These are phyloP conservation scores for Leccinum pachyderme DNA, from an alignment of 1,284 basidiomycete genomes.

Conservation along the genomic window DNA sequence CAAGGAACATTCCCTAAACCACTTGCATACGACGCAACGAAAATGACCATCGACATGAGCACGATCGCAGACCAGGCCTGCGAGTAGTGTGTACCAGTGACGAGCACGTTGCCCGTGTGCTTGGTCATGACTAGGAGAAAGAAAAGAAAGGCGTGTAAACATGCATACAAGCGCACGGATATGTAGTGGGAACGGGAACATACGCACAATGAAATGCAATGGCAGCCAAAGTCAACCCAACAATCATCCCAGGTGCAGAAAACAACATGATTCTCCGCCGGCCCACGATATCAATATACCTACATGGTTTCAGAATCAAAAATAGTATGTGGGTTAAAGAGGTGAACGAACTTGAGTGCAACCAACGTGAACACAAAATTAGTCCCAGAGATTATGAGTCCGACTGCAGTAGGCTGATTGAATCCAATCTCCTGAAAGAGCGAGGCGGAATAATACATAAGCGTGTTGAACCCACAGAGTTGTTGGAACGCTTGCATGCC, in stretches of 20 bases:
- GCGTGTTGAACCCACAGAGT: conserved; percentile 73
- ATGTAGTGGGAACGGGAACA: neutral
- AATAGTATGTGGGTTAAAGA: neutral
- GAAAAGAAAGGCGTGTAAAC: neutral
- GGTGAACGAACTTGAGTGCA: conserved; percentile 52
- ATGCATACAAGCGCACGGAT: neutral
- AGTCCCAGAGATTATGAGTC: conserved; percentile 74
- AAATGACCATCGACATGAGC: conserved; percentile 78
- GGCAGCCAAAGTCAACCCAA: conserved; percentile 69
- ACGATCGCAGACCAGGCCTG: conserved; percentile 66
- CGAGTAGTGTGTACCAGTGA: conserved; percentile 64
- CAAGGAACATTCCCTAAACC: conserved; percentile 80
- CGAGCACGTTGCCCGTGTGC: conserved; percentile 63
- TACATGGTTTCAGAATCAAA: neutral
- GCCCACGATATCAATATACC: conserved; percentile 77
- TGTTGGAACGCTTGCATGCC: conserved; percentile 84
- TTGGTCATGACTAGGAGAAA: conserved; percentile 57
- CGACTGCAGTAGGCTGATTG: conserved; percentile 76
- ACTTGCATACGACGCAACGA: conserved; percentile 80
- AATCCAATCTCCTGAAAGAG: conserved; percentile 81
- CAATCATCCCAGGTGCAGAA: conserved; percentile 76
- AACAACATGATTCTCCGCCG: conserved; percentile 74
- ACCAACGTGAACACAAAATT: conserved; percentile 84
- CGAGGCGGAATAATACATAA: conserved; percentile 78
- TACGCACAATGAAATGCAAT: conserved; percentile 74